Evolutionary conservation across 371 early-diverging fungal species (phyloP), one percentile per base, ranked within the genome.

Genomic region (Phascolomyces articulosus): DNA sequence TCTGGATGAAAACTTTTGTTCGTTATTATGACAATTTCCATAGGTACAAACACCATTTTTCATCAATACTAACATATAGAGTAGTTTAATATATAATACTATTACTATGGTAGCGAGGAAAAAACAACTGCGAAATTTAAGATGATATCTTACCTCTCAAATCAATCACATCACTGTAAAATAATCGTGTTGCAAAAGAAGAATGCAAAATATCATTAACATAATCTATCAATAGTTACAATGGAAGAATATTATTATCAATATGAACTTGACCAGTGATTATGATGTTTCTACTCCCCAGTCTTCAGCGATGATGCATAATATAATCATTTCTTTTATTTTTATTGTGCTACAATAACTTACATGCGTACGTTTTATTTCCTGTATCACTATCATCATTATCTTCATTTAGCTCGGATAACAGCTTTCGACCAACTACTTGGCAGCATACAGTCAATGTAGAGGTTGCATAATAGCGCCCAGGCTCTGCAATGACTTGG

Each of bases 401-500:
- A 34, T 34, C 34, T 6, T 11, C 6, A 6, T 6, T 9, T 11
- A 9, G 1, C 11, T 34, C 2, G 0, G 34, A 34, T 11, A 34
- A 6, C 11, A 34, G 6, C 11, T 34, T 34, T 34, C 96, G 92
- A 20, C 95, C 95, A 63, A 94, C 89, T 48, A 98, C 86, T 68
- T 95, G 93, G 48, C 93, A 92, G 18, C 96, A 95, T 34, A 98
- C 79, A 24, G 95, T 92, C 75, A 92, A 98, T 13, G 98, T 96
- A 27, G 95, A 87, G 18, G 95, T 88, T 11, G 93, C 96, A 79
- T 91, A 98, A 87, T 93, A 98, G 60, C 99, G 90, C 34, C 99
- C 99, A 64, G 99, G 99, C 78, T 98, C 99, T 60, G 97, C 94
- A 82, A 98, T 97, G 60, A 98, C 87, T 58, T 93, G 92, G 41